These are phyloP conservation scores for Thraustochytrium sp. DNA, from an alignment of 352 stramenopile species.

Conservation along the genomic window DNA sequence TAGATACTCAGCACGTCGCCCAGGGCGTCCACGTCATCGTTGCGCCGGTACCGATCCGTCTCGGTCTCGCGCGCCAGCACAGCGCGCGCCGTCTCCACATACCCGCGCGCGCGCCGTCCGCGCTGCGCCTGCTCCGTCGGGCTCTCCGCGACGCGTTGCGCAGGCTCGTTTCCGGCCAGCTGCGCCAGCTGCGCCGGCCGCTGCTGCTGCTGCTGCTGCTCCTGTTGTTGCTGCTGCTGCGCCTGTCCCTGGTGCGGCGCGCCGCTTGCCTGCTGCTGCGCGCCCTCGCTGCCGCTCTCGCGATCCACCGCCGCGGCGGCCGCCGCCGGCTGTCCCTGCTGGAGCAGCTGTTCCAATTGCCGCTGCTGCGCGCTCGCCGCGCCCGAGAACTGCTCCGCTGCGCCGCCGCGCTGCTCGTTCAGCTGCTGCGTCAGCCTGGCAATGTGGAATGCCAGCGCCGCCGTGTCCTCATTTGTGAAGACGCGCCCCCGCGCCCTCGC, in stretches of 20 bases:
- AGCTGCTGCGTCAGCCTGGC: constrained; percentile 9
- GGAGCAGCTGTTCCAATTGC: not conserved
- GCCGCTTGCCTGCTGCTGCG: no score
- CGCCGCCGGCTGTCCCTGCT: not conserved
- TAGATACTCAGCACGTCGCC: constrained; percentile 22
- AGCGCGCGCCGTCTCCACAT: not conserved
- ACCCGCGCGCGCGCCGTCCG: not conserved
- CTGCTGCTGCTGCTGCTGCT: not conserved
- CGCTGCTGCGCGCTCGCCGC: no score
- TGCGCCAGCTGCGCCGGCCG: not conserved
- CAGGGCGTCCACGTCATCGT: constrained; percentile 11
- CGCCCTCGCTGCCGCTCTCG: no score
- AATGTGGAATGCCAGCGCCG: not conserved
- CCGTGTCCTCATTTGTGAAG: not conserved
- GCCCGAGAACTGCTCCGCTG: no score
- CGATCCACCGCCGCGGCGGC: no score
- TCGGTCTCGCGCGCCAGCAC: not conserved
- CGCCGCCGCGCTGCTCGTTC: not conserved
- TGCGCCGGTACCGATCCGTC: not conserved
- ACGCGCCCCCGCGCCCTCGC: not conserved
- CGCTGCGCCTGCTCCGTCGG: not conserved
- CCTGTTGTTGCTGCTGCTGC: not conserved
- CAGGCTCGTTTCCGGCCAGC: not conserved
- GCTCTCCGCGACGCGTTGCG: not conserved
- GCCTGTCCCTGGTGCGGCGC: no score